Evolutionary conservation across 495 filamentous ascomycete genomes (phyloP).

Genomic region (Trichoderma erinaceum): DNA sequence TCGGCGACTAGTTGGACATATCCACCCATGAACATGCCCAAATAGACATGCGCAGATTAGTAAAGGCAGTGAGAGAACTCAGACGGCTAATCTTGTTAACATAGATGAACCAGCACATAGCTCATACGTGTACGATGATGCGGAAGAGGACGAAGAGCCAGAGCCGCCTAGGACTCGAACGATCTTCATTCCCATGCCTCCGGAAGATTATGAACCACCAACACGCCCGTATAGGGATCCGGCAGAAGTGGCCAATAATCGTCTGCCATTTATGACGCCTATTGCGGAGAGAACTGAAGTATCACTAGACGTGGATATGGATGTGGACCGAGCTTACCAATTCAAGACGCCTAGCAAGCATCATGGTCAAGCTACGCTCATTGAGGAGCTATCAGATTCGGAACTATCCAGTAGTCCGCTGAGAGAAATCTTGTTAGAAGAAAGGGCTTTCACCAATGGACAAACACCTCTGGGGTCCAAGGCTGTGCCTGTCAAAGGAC

Average conservation of each 20-base stretch:
- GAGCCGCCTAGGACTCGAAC: constrained; percentile 35
- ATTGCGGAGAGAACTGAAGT: constrained; percentile 93
- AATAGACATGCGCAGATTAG: constrained; percentile 29
- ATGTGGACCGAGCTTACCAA: constrained; percentile 47
- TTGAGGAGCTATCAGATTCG: constrained; percentile 35
- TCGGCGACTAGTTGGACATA: constrained; percentile 82
- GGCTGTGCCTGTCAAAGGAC: constrained; percentile 40
- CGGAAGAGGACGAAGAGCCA: constrained; percentile 22
- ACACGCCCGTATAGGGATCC: constrained; percentile 71
- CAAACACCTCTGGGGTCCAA: constrained; percentile 42
- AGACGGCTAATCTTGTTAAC: constrained; percentile 30
- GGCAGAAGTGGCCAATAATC: constrained; percentile 69
- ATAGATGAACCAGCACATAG: constrained; percentile 26
- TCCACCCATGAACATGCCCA: constrained; percentile 51
- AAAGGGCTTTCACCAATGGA: constrained; percentile 33
- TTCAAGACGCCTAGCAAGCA: constrained; percentile 65
- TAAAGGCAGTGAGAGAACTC: constrained; percentile 21
- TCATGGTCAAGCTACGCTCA: constrained; percentile 31
- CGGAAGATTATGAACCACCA: constrained; percentile 75
- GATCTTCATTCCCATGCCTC: constrained; percentile 60
- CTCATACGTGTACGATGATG: constrained; percentile 18
- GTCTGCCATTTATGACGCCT: constrained; percentile 95
- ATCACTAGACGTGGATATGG: constrained; percentile 55
- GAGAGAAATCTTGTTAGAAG: constrained; percentile 49
- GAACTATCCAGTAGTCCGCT: constrained; percentile 65